A percentile compares a stretch with the other conserved stretches of the same genome.
Conservation (phyloP, 2,329 filamentous ascomycete species). For the Fusarium foetens region DNA sequence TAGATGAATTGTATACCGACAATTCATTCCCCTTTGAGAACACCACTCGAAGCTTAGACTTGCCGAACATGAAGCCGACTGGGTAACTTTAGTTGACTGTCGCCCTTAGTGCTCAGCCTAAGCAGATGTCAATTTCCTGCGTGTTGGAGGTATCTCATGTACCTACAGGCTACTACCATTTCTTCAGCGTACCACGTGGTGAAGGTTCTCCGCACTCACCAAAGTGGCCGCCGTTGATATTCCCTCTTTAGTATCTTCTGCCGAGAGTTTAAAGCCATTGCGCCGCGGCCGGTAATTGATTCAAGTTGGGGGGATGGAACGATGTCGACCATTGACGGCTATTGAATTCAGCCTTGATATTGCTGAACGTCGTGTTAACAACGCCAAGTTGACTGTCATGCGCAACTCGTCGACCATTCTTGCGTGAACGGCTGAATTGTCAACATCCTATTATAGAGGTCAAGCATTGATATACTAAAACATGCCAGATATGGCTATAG, state of each 20-base stretch:
- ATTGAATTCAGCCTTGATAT: constrained; percentile 8
- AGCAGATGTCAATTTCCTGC: constrained; percentile 19
- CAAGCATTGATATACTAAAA: constrained; percentile 4
- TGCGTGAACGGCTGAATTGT: background rate
- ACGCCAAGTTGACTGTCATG: constrained; percentile 13
- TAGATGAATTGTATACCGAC: constrained; percentile 6
- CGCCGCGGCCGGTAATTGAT: constrained; percentile 28
- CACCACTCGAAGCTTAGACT: background rate
- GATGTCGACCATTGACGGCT: constrained; percentile 8
- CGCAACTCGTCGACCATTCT: background rate
- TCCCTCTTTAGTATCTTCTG: constrained; percentile 5
- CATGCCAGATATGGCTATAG: background rate
- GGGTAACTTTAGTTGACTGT: constrained; percentile 4
- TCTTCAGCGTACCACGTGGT: constrained; percentile 23
- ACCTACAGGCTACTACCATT: constrained; percentile 6
- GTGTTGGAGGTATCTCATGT: constrained; percentile 31
- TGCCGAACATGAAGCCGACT: background rate
- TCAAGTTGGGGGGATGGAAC: constrained; percentile 1
- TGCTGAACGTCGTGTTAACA: background rate
- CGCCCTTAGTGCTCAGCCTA: constrained; percentile 18
- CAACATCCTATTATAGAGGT: background rate
- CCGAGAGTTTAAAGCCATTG: constrained; percentile 7
- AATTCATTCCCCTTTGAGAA: constrained; percentile 9
- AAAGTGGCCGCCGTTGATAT: background rate
- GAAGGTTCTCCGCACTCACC: constrained; percentile 24